Base-by-base conservation (phyloP, 1,284 basidiomycete genomes). In the Melampsora americana region DNA sequence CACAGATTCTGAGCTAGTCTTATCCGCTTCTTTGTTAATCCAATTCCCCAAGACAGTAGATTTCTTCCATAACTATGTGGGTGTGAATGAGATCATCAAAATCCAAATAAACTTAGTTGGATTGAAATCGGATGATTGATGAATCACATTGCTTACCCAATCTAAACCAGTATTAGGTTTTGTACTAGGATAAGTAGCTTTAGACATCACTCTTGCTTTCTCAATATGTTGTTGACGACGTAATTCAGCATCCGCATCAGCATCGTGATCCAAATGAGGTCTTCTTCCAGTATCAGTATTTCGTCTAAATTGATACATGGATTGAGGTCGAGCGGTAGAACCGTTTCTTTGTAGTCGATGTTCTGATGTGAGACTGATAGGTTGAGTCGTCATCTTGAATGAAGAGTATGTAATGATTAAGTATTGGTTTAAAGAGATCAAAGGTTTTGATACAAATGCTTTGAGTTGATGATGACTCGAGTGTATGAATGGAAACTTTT, bases 11-110 rank as follows among this genome's bases (percentile, higher is more conserved):
- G 64, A 35, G 30, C 60, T 59, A 0, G 26, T 62, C 16, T 64
- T 46, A 14, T 60, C 60, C 28, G 32, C n/a, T 46, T 71, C 60
- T 71, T 71, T 71, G 46, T 69, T 69, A 23, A 64, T 71, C 69
- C 69, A 71, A 39, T 23, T 71, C 6, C 69, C 60, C 39, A 71
- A 32, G 20, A 71, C 35, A 30, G 30, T 30, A 12, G 69, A 62
- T 46, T 71, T 71, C 20, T 30, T 39, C 69, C 69, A 71, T 28
- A 65, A 46, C 69, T 69, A 18, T 6, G 14, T n/a, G n/a, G n/a
- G n/a, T n/a, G n/a, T n/a, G n/a, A 11, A 50, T 2, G 16, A 18
- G 2, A 28, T 35, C 35, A 35, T 35, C n/a, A 56, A 16, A 26
- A n/a, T 26, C 5, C 11, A 9, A 65, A 62, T n/a, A n/a, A n/a